Evolutionary conservation across 495 filamentous ascomycete species (phyloP).

Genomic region (Bathelium albidoporum): DNA sequence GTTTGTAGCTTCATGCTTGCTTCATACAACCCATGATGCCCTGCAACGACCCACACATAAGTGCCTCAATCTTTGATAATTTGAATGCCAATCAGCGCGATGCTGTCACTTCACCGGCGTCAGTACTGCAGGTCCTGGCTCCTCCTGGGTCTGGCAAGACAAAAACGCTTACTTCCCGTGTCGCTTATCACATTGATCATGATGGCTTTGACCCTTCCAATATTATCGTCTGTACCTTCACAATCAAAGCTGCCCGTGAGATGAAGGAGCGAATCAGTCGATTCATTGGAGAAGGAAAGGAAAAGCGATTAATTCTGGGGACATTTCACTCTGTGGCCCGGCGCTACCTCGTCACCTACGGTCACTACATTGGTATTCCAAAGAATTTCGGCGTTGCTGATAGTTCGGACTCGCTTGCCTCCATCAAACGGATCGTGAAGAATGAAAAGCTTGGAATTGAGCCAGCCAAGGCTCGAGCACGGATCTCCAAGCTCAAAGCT

Average conservation of each 20-base stretch:
- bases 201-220: slow-evolving; percentile 74
- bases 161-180: slow-evolving; percentile 87
- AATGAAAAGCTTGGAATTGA: slow-evolving; percentile 49
- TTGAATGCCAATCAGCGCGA: slow-evolving; percentile 74
- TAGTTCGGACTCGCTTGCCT: slow-evolving; percentile 62
- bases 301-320: slow-evolving; percentile 72
- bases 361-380: slow-evolving; percentile 68
- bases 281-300: slow-evolving; percentile 65
- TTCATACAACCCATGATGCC: not conserved
- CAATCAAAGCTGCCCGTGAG: slow-evolving; percentile 89
- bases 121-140: slow-evolving; percentile 83
- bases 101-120: slow-evolving; percentile 72
- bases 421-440: slow-evolving; percentile 75
- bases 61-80: slow-evolving; percentile 52
- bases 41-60: not conserved
- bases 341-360: slow-evolving; percentile 77
- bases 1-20: not conserved
- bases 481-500: slow-evolving; percentile 83
- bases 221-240: slow-evolving; percentile 95
- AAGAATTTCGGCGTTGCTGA: slow-evolving; percentile 93
- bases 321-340: slow-evolving; percentile 94
- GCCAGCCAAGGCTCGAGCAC: slow-evolving; percentile 51
- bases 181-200: slow-evolving; percentile 84
- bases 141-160: slow-evolving; percentile 75
- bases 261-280: slow-evolving; percentile 83